Evolutionary conservation across 768 basidiomycete species (phyloP).

Genomic region (Calocera viscosa): DNA sequence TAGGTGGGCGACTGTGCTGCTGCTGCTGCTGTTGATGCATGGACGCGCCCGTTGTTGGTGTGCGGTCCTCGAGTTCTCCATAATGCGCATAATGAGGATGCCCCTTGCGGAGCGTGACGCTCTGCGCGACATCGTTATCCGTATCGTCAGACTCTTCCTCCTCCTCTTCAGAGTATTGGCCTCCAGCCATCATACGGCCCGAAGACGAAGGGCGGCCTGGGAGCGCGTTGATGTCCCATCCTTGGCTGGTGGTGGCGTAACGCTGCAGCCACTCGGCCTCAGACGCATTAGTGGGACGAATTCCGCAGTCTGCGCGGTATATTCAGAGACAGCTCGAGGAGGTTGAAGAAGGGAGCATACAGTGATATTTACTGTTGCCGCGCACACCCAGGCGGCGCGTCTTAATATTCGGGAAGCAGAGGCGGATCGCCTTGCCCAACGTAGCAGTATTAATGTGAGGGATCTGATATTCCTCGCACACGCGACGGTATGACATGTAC

Average conservation of each 20-base stretch:
- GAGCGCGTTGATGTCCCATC: conserved; percentile 1
- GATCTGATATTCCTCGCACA: conserved; percentile 85
- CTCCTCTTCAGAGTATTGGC: conserved; percentile 16
- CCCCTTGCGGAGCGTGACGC: neutral
- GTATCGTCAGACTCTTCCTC: neutral
- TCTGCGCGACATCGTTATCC: neutral
- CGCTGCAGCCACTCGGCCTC: conserved; percentile 89
- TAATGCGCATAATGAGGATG: neutral
- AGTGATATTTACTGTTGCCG: conserved; percentile 95
- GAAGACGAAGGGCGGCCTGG: conserved; percentile 1
- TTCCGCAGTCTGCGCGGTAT: conserved; percentile 63
- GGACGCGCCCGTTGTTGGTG: neutral
- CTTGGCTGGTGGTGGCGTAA: conserved; percentile 38
- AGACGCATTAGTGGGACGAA: conserved; percentile 77
- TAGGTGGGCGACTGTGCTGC: neutral
- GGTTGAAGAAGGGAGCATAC: conserved; percentile 36
- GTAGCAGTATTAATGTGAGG: conserved; percentile 94
- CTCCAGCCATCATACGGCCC: neutral
- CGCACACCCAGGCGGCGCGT: conserved; percentile 82
- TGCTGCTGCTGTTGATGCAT: conserved; percentile 8
- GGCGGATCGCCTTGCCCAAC: conserved; percentile 83
- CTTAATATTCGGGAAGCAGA: conserved; percentile 91
- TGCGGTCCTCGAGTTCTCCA: neutral
- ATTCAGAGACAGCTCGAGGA: conserved; percentile 16
- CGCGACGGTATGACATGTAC: conserved; percentile 82